phyloP scores from a whole-genome alignment of 306 rosid species.

The Dalbergia oliveri region DNA sequence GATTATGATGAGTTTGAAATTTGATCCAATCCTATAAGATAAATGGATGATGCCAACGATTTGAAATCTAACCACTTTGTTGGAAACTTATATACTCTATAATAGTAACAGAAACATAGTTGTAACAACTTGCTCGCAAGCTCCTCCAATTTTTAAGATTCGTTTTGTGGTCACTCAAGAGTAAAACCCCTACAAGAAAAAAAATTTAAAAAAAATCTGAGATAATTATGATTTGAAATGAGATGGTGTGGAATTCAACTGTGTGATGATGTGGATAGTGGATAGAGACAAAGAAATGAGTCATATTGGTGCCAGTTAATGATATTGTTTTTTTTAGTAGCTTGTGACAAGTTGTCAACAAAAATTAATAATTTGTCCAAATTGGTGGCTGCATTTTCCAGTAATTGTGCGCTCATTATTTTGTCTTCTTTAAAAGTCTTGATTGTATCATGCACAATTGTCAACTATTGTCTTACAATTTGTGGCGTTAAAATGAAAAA shows the following conservation, averaged over 20 bases:
- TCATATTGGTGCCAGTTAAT: neutral
- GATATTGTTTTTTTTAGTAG: neutral
- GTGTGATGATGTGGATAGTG: neutral
- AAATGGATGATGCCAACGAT: neutral
- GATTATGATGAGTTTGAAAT: neutral
- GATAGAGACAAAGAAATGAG: slow-evolving; percentile 8
- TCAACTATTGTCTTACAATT: slow-evolving; percentile 15
- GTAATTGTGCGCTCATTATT: neutral
- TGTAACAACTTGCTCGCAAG: neutral
- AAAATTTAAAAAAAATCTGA: too few relatives aligned
- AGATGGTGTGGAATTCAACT: neutral
- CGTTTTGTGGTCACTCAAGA: neutral
- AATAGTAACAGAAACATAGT: neutral
- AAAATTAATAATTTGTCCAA: slow-evolving; percentile 1
- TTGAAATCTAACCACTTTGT: neutral
- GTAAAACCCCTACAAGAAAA: neutral
- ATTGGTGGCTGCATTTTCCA: neutral
- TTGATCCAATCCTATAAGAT: neutral
- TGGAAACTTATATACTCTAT: neutral
- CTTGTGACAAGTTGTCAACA: slow-evolving; percentile 18
- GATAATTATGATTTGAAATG: neutral
- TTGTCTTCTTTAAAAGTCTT: neutral
- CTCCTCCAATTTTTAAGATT: neutral
- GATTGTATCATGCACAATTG: neutral
- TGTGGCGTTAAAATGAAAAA: neutral